Evolutionary conservation across 2,329 filamentous ascomycete genomes (phyloP).

Genomic region (Cytospora paraplurivora): DNA sequence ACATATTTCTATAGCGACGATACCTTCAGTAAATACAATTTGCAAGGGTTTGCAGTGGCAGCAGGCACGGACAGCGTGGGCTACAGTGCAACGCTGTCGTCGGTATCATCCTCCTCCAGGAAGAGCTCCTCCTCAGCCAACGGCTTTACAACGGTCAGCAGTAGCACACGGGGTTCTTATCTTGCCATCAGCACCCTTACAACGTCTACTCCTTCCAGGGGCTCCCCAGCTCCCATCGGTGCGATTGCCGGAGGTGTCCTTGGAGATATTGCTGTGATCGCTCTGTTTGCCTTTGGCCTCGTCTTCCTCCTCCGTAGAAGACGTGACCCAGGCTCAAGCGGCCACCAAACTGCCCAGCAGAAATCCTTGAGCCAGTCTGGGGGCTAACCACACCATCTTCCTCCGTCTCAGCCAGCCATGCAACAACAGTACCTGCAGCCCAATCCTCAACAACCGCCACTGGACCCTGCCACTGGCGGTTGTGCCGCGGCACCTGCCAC

Average conservation of each 20-base stretch:
- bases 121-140: constrained; percentile 6
- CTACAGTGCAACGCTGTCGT: constrained; percentile 26
- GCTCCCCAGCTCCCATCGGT: constrained; percentile 31
- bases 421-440: constrained; percentile 19
- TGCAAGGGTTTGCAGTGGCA: constrained; percentile 37
- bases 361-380: background rate
- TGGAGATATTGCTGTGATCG: constrained; percentile 36
- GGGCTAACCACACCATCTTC: background rate
- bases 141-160: background rate
- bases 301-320: constrained; percentile 37
- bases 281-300: constrained; percentile 34
- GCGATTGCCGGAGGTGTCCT: constrained; percentile 40
- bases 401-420: constrained; percentile 9
- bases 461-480: constrained; percentile 15
- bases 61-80: constrained; percentile 32
- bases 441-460: constrained; percentile 3
- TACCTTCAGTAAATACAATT: constrained; percentile 34
- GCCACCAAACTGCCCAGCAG: constrained; percentile 1
- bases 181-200: background rate
- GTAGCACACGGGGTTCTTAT: background rate
- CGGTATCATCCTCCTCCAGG: constrained; percentile 1
- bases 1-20: constrained; percentile 37
- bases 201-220: background rate
- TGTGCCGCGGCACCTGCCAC: background rate
- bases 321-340: constrained; percentile 30